phyloP scores from a whole-genome alignment of 2,329 filamentous ascomycete species.

The Chalaropsis ovoidea region DNA sequence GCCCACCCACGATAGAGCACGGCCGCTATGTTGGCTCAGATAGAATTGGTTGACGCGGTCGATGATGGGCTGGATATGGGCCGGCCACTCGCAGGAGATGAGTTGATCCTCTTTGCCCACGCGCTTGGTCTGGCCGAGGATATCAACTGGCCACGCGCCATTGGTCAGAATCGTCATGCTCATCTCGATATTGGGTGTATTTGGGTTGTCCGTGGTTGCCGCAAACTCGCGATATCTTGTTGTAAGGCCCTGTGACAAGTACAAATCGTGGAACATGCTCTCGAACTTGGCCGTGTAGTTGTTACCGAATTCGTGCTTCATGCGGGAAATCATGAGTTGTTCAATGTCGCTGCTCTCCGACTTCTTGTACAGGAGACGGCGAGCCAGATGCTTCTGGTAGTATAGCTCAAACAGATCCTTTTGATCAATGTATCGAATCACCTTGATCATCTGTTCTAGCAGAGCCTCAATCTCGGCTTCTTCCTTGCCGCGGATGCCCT shows the following conservation, averaged over 20 bases:
- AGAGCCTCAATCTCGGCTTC: slow-evolving; percentile 74
- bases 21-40: slow-evolving; percentile 72
- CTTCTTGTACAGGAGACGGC: slow-evolving; percentile 76
- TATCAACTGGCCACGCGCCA: slow-evolving; percentile 89
- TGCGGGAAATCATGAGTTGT: slow-evolving; percentile 87
- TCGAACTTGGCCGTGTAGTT: slow-evolving; percentile 89
- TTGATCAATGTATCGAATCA: slow-evolving; percentile 80
- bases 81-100: slow-evolving; percentile 30
- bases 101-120: slow-evolving; percentile 37
- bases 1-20: slow-evolving; percentile 73
- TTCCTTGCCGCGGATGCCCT: slow-evolving; percentile 84
- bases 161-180: slow-evolving; percentile 78
- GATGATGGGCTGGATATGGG: slow-evolving; percentile 16
- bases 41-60: slow-evolving; percentile 71
- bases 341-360: slow-evolving; percentile 87
- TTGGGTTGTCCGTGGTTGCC: slow-evolving; percentile 34
- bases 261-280: slow-evolving; percentile 96
- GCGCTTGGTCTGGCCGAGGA: slow-evolving; percentile 52
- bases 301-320: slow-evolving; percentile 94
- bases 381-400: slow-evolving; percentile 93
- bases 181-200: slow-evolving; percentile 53
- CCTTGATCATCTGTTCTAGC: slow-evolving; percentile 77
- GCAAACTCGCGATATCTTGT: slow-evolving; percentile 46
- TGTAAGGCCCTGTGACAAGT: slow-evolving; percentile 73
- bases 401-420: slow-evolving; percentile 95